Conservation (phyloP, 768 basidiomycete genomes). For the Pholiota conissans region DNA sequence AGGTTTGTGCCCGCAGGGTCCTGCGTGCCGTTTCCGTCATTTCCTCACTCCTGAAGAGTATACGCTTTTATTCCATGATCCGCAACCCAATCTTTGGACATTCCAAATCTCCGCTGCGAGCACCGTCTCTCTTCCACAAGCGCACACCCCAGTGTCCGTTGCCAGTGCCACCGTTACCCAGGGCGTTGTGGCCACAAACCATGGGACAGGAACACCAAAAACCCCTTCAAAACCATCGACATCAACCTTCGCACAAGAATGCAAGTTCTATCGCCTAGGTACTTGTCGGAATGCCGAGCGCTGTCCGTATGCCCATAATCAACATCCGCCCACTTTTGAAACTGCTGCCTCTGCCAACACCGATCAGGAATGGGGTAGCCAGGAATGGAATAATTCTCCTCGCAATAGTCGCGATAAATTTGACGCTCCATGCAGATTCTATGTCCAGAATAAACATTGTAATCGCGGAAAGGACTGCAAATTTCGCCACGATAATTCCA, state of each 20-base stretch:
- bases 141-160: neutral
- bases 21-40: conserved; percentile 38
- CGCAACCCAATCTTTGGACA: conserved; percentile 34
- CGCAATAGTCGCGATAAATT: conserved; percentile 4
- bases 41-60: conserved; percentile 40
- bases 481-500: conserved; percentile 21
- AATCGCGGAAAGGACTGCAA: conserved; percentile 19
- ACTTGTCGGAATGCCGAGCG: conserved; percentile 37
- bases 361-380: conserved; percentile 9
- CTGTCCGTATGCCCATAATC: conserved; percentile 36
- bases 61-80: conserved; percentile 36
- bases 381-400: neutral
- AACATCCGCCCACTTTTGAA: conserved; percentile 13
- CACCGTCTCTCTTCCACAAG: neutral
- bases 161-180: neutral
- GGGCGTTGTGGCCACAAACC: neutral
- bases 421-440: conserved; percentile 24
- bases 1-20: conserved; percentile 31
- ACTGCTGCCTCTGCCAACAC: neutral
- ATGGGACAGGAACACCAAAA: neutral
- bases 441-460: conserved; percentile 20
- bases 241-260: conserved; percentile 13
- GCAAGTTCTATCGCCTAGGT: conserved; percentile 35
- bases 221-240: neutral
- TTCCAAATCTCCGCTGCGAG: neutral